Conservation (phyloP, 768 basidiomycete species). For the Rhodosporidiobolus sp. region DNA sequence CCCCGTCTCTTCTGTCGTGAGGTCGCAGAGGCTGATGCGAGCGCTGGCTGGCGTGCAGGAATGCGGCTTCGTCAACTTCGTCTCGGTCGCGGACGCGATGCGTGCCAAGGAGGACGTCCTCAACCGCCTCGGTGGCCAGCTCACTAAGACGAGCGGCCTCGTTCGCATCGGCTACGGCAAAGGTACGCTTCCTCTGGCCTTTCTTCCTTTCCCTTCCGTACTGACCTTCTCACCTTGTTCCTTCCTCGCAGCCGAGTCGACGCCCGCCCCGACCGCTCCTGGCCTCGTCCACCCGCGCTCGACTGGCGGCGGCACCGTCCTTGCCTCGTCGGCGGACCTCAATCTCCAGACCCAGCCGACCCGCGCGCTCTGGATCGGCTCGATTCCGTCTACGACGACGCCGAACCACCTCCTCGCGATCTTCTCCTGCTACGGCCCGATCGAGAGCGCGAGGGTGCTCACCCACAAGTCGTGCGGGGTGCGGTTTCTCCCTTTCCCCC, state of each 20-base stretch:
- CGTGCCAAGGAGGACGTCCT: constrained; percentile 96
- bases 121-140: constrained; percentile 77
- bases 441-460: constrained; percentile 91
- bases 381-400: constrained; percentile 84
- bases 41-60: too few species aligned
- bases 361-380: constrained; percentile 94
- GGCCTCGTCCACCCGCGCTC: constrained; percentile 33
- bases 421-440: constrained; percentile 95
- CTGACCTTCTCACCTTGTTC: too few species aligned
- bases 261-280: constrained; percentile 19
- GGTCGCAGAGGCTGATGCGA: not conserved
- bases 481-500: constrained; percentile 51
- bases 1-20: not conserved
- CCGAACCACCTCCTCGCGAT: constrained; percentile 91
- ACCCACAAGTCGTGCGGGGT: constrained; percentile 92
- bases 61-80: constrained; percentile 98
- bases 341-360: constrained; percentile 85
- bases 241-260: constrained; percentile 24
- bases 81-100: constrained; percentile 89
- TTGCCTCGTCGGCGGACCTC: constrained; percentile 43
- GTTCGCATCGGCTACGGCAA: constrained; percentile 98
- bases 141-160: constrained; percentile 64
- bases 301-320: constrained; percentile 16
- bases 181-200: constrained; percentile 58
- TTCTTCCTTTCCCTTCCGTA: not conserved